Evolutionary conservation across 2,329 filamentous ascomycete species (phyloP), one percentile per base, ranked within the genome.

Genomic region (Fusarium sp.): DNA sequence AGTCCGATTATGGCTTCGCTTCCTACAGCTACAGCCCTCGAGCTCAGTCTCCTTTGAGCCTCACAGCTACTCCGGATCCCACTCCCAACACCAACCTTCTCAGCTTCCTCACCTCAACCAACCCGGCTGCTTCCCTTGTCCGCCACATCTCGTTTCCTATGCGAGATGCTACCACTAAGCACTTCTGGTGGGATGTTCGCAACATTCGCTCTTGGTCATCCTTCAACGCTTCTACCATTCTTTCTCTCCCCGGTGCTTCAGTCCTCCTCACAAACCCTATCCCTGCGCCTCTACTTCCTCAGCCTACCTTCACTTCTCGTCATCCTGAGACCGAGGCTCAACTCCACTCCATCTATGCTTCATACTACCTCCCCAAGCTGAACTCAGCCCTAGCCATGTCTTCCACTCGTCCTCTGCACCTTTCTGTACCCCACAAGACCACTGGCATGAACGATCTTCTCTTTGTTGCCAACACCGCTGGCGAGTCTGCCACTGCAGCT

Each of bases 101-200:
- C 72, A 85, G 86, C 66, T 97, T 96, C 80, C 87, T 98, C 47
- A 94, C 91, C 4, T 84, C 86, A 1, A 82, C 92, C 63, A 97
- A 97, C 76, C 94, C 94, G 20, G 90, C 93, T 23, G 91, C 94
- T 18, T 91, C 91, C 40, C 84, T 97, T 34, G 93, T 97, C 37
- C 91, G 91, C 75, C 92, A 91, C 71, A 88, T 95, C 71, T 92
- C 91, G 62, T 90, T 91, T 76, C 89, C 81, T 69, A 83, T 84
- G 74, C 88, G 84, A 68, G 92, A 89, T 77, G 89, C 85, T 75
- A 87, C 85, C 80, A 91, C 86, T 74, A 93, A 91, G 78, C 90
- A 97, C 82, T 97, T 95, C 80, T 98, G 95, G 95, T 97, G 93
- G 92, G 95, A 98, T 75, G 87, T 97, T 61, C 92, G 95, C 72